phyloP scores from a whole-genome alignment of 352 stramenopile species.

The Globisporangium irregulare region DNA sequence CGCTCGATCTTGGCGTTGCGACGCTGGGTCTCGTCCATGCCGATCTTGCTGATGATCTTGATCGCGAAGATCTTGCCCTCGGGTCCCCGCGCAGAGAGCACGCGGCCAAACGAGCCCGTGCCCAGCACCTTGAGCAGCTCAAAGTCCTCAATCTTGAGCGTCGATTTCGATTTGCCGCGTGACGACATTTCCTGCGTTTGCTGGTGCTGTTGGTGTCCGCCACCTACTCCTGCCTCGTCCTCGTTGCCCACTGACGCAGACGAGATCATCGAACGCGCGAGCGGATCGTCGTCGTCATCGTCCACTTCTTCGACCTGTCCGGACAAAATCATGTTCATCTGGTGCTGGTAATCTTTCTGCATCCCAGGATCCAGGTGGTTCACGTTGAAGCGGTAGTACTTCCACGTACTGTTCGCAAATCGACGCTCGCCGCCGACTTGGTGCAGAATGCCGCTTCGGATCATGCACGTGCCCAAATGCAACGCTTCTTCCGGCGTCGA shows the following conservation, averaged over 20 bases:
- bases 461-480: conserved; percentile 64
- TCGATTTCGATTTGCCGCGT: conserved; percentile 73
- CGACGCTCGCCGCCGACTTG: conserved; percentile 70
- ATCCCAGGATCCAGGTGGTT: conserved; percentile 58
- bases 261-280: conserved; percentile 56
- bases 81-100: conserved; percentile 66
- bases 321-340: conserved; percentile 65
- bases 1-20: conserved; percentile 90
- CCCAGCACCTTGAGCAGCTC: conserved; percentile 83
- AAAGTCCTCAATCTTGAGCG: conserved; percentile 85
- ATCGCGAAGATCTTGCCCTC: conserved; percentile 81
- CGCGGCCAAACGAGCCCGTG: conserved; percentile 80
- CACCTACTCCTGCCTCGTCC: conserved; percentile 32
- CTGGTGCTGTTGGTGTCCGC: conserved; percentile 11
- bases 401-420: conserved; percentile 82
- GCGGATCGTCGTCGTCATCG: conserved; percentile 58
- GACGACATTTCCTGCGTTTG: conserved; percentile 20
- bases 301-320: conserved; percentile 77
- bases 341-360: conserved; percentile 47
- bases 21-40: conserved; percentile 80
- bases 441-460: conserved; percentile 67
- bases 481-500: conserved; percentile 81
- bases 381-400: conserved; percentile 87
- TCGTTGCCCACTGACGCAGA: conserved; percentile 60
- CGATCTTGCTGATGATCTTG: conserved; percentile 89